Conservation (phyloP, 2,329 filamentous ascomycete species). For the Arthrinium puccinioides region DNA sequence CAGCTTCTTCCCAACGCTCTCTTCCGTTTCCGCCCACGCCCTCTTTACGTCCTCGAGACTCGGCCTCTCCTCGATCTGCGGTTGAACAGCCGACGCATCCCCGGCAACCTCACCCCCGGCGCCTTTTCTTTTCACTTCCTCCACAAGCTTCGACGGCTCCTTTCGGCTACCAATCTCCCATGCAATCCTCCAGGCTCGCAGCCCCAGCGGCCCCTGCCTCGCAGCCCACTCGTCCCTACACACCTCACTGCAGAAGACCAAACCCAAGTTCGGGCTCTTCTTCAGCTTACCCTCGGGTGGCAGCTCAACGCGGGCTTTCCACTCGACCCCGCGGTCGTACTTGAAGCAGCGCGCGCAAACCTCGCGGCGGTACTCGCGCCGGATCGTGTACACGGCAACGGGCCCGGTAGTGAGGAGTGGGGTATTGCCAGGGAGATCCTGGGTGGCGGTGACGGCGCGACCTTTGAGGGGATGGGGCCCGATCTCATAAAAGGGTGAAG, state of each 20-base stretch:
- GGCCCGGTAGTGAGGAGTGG: background rate
- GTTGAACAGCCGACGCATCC: background rate
- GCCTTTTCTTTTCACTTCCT: background rate
- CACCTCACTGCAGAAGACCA: conserved; percentile 1
- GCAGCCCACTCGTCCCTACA: background rate
- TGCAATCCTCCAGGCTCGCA: background rate
- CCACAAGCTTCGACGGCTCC: no score
- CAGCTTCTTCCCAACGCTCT: background rate
- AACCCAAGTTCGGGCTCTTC: background rate
- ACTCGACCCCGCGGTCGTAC: conserved; percentile 3
- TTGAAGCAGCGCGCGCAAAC: conserved; percentile 2
- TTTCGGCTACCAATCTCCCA: conserved; percentile 3
- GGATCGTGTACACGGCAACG: conserved; percentile 1
- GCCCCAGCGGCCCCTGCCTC: background rate
- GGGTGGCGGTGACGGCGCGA: conserved; percentile 1
- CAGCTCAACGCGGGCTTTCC: conserved; percentile 1
- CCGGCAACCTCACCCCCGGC: background rate
- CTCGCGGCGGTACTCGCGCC: conserved; percentile 3
- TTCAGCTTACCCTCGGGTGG: conserved; percentile 2
- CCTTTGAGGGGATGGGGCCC: conserved; percentile 1
- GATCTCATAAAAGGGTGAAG: background rate
- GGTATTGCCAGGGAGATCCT: background rate
- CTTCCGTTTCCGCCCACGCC: background rate
- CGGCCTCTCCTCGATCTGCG: background rate
- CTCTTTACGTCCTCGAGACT: background rate